phyloP scores from a whole-genome alignment of 768 basidiomycete species.

The Auricularia auricula-judae region DNA sequence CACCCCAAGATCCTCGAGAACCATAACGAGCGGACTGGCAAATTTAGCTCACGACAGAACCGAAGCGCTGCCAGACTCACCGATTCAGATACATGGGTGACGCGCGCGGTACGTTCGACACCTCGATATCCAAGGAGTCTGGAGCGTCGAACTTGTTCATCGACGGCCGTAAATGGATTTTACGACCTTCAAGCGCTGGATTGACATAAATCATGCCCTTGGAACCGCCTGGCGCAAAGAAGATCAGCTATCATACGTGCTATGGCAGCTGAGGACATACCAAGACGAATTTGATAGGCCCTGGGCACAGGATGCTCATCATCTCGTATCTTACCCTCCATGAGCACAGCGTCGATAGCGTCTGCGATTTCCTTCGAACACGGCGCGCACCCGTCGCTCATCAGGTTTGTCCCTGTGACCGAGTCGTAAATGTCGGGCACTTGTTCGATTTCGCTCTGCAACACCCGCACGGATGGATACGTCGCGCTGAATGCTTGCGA shows the following conservation, averaged over 20 bases:
- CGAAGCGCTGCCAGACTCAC: conserved; percentile 37
- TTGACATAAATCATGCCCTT: conserved; percentile 77
- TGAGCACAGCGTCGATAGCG: conserved; percentile 34
- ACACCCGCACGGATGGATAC: conserved; percentile 57
- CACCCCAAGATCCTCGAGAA: conserved; percentile 69
- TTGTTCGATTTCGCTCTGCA: conserved; percentile 32
- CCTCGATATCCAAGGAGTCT: conserved; percentile 28
- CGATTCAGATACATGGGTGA: conserved; percentile 58
- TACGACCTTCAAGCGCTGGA: conserved; percentile 29
- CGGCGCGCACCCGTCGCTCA: conserved; percentile 63
- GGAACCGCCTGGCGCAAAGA: conserved; percentile 55
- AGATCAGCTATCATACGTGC: background rate
- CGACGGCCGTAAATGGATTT: conserved; percentile 58
- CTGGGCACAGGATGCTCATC: background rate
- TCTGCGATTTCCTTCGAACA: conserved; percentile 48
- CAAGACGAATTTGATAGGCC: background rate
- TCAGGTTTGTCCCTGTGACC: conserved; percentile 29
- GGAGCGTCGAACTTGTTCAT: conserved; percentile 67
- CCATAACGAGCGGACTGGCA: conserved; percentile 58
- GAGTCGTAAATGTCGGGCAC: conserved; percentile 60
- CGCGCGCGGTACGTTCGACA: conserved; percentile 60
- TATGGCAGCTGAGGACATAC: background rate
- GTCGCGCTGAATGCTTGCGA: conserved; percentile 81
- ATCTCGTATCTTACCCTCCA: conserved; percentile 14
- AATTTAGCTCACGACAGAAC: conserved; percentile 44